Evolutionary conservation across 192 early-diverging fungal species (phyloP).

Genomic region (Cetraspora pellucida): DNA sequence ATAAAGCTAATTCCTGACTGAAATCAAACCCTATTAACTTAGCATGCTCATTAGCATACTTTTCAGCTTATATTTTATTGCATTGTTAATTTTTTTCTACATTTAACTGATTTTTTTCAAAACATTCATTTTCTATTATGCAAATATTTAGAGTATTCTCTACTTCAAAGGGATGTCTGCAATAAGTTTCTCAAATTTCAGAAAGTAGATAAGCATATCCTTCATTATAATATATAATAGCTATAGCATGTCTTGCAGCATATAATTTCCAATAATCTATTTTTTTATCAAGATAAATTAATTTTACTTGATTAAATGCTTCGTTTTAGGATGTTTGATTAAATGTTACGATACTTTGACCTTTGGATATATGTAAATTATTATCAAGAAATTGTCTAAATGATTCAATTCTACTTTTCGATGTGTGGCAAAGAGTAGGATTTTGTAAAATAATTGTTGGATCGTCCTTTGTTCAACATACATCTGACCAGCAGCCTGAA

Average conservation of each 20-base stretch:
- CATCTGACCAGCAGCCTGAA: not conserved
- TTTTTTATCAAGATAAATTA: not conserved
- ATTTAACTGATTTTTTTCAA: not conserved
- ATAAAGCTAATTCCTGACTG: not conserved
- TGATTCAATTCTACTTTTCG: not conserved
- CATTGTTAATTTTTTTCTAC: not conserved
- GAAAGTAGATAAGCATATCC: not conserved
- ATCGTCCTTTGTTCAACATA: conserved; percentile 7
- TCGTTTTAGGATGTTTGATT: not conserved
- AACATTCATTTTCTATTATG: not conserved
- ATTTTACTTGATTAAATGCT: not conserved
- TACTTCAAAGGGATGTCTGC: not conserved
- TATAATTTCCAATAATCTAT: conserved; percentile 12
- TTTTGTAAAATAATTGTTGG: not conserved
- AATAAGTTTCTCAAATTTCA: no score
- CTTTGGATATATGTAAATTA: not conserved
- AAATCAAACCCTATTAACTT: not conserved
- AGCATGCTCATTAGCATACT: not conserved
- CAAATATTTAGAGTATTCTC: not conserved
- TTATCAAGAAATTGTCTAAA: not conserved
- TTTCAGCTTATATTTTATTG: not conserved
- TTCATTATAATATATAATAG: conserved; percentile 1
- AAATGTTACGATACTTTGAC: not conserved
- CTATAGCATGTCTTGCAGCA: not conserved
- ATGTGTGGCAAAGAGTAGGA: not conserved